Conservation (phyloP, 1,284 basidiomycete genomes). For the Apiotrichum gamsii region DNA sequence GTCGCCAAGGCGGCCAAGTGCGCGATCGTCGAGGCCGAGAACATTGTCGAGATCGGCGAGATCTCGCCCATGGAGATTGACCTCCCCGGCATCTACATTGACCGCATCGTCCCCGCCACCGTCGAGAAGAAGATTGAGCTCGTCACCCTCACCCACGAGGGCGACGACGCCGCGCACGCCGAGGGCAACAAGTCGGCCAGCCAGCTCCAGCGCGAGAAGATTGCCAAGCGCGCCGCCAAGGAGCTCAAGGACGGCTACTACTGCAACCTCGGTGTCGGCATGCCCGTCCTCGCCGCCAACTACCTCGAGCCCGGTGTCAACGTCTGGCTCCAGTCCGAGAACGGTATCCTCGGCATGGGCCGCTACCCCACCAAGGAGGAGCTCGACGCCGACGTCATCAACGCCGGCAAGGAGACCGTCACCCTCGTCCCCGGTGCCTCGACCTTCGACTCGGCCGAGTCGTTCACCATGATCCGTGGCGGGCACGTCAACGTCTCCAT, state of each 20-base stretch:
- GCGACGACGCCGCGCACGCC: slow-evolving; percentile 14
- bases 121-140: slow-evolving; percentile 75
- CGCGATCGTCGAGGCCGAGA: slow-evolving; percentile 90
- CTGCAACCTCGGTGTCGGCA: slow-evolving; percentile 67
- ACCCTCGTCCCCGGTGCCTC: slow-evolving; percentile 87
- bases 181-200: slow-evolving; percentile 17
- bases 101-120: slow-evolving; percentile 75
- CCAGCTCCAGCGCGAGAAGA: slow-evolving; percentile 56
- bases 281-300: slow-evolving; percentile 89
- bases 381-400: slow-evolving; percentile 90
- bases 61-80: slow-evolving; percentile 76
- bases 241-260: slow-evolving; percentile 88
- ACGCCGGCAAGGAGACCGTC: slow-evolving; percentile 93
- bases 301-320: slow-evolving; percentile 70
- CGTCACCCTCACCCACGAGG: slow-evolving; percentile 50
- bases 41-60: slow-evolving; percentile 81
- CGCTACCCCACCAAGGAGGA: slow-evolving; percentile 81
- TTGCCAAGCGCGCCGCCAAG: slow-evolving; percentile 72
- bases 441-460: slow-evolving; percentile 60
- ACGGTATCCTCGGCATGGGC: slow-evolving; percentile 91
- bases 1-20: slow-evolving; percentile 86
- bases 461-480: slow-evolving; percentile 90
- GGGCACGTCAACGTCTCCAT: slow-evolving; percentile 94
- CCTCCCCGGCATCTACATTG: slow-evolving; percentile 77
- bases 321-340: slow-evolving; percentile 92